Evolutionary conservation across 2,329 filamentous ascomycete species (phyloP).

Genomic region (Coleophoma eucalyptorum): DNA sequence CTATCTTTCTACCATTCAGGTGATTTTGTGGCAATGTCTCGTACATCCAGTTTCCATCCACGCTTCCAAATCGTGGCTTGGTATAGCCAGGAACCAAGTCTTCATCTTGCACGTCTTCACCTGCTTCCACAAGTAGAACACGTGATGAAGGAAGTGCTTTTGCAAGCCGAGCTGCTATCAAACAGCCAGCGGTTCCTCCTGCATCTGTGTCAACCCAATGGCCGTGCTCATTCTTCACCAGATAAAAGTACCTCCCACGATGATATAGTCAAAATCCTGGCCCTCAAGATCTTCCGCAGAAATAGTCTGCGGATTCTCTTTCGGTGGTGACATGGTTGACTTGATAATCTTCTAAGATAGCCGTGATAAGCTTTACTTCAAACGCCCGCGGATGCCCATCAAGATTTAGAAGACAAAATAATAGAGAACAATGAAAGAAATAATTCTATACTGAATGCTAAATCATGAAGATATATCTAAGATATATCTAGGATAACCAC

Average conservation of each 20-base stretch:
- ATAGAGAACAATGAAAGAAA: too few species aligned
- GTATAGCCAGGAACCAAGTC: neutral
- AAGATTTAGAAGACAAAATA: too few species aligned
- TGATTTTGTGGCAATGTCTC: neutral
- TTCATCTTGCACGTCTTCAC: neutral
- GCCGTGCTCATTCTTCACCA: neutral
- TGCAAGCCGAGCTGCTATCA: neutral
- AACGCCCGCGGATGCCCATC: too few species aligned
- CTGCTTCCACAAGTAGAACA: neutral
- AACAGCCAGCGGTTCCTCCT: neutral
- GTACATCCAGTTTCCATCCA: neutral
- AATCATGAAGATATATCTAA: neutral
- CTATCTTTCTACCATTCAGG: neutral
- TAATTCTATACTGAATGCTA: too few species aligned
- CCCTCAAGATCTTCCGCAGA: neutral
- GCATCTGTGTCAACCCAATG: neutral
- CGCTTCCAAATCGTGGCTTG: neutral
- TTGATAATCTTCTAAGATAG: too few species aligned
- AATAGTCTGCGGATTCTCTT: too few species aligned
- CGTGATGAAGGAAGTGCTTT: neutral
- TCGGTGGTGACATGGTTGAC: too few species aligned
- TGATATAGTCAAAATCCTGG: neutral
- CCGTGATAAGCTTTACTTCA: too few species aligned
- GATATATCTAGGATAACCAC: neutral
- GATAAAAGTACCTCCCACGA: neutral